Conservation (phyloP, 345 rosid species). For the Acer saccharum region DNA sequence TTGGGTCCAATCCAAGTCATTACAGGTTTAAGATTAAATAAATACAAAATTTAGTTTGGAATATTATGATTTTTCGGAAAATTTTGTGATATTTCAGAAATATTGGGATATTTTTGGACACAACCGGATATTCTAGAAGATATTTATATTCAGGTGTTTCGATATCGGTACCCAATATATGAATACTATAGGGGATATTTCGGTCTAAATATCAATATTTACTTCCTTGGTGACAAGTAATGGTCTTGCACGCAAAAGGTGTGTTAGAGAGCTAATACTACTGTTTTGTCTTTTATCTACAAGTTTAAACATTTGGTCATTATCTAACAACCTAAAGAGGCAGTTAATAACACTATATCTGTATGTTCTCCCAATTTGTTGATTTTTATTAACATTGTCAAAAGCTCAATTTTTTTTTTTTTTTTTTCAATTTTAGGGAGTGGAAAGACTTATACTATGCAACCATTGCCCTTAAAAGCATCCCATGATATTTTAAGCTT, state of each 20-base stretch:
- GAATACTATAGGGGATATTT: too few relatives aligned
- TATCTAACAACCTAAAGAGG: background rate
- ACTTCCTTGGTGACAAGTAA: background rate
- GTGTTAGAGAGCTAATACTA: background rate
- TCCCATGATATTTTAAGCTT: conserved; percentile 56
- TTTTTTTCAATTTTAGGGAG: conserved; percentile 42
- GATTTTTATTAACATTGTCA: background rate
- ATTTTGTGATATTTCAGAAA: too few relatives aligned
- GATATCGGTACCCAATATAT: too few relatives aligned
- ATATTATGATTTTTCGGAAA: too few relatives aligned
- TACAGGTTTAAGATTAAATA: too few relatives aligned
- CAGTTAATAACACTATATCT: background rate
- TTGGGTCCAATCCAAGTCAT: too few relatives aligned
- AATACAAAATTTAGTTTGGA: too few relatives aligned
- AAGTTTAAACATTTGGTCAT: background rate
- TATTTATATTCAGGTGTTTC: too few relatives aligned
- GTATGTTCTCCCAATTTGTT: background rate
- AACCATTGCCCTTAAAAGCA: conserved; percentile 70
- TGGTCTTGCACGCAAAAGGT: background rate
- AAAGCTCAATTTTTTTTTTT: background rate
- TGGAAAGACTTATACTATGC: conserved; percentile 76
- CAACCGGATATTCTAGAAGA: too few relatives aligned
- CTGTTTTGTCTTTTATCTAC: background rate
- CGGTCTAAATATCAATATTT: too few relatives aligned
- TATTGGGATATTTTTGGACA: too few relatives aligned